Evolutionary conservation across 805 yeast genomes (phyloP).

Genomic region (Yueomyces sinensis): DNA sequence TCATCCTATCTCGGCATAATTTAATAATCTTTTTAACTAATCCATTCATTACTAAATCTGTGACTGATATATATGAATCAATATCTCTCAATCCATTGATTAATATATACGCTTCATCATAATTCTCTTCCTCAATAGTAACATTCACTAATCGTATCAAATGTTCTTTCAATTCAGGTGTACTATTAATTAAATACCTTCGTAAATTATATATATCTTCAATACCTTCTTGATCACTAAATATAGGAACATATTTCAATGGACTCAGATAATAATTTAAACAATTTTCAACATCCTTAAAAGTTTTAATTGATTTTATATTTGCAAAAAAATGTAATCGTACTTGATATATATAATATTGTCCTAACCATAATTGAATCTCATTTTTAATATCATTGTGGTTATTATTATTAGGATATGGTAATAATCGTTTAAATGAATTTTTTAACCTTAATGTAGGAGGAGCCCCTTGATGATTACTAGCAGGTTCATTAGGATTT

Average conservation of each 20-base stretch:
- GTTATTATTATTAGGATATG: not conserved
- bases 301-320: constrained; percentile 6
- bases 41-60: constrained; percentile 11
- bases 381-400: not conserved
- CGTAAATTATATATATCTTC: constrained; percentile 12
- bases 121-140: constrained; percentile 16
- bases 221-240: constrained; percentile 8
- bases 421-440: constrained; percentile 2
- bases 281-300: constrained; percentile 11
- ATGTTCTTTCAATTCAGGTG: constrained; percentile 5
- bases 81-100: constrained; percentile 15
- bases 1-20: constrained; percentile 11
- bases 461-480: constrained; percentile 15
- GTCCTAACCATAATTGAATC: constrained; percentile 4
- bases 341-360: constrained; percentile 12
- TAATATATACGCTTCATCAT: constrained; percentile 11
- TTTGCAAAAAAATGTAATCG: constrained; percentile 13
- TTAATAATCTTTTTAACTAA: constrained; percentile 9
- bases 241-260: constrained; percentile 7
- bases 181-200: constrained; percentile 14
- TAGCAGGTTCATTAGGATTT: constrained; percentile 13
- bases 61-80: constrained; percentile 6
- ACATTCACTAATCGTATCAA: constrained; percentile 6
- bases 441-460: constrained; percentile 13
- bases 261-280: constrained; percentile 17